phyloP scores from a whole-genome alignment of 2,329 filamentous ascomycete species.

The Xylaria hypoxylon region DNA sequence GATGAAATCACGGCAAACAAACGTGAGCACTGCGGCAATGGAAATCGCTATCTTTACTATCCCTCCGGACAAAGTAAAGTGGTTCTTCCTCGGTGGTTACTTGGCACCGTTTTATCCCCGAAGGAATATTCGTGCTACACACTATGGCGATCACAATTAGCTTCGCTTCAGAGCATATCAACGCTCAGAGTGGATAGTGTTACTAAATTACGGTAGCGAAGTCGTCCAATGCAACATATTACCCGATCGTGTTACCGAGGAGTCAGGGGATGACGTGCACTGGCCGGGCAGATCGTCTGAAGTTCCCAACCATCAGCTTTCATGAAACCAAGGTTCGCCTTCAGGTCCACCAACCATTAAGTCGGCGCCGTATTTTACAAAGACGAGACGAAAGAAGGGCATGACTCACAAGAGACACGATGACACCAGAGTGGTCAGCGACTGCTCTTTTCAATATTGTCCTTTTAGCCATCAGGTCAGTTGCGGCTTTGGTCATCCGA shows the following conservation, averaged over 20 bases:
- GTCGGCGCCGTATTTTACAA: slow-evolving; percentile 25
- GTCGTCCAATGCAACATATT: slow-evolving; percentile 21
- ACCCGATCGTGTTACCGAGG: slow-evolving; percentile 23
- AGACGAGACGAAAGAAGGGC: slow-evolving; percentile 9
- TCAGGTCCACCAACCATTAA: slow-evolving; percentile 40
- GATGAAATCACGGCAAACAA: slow-evolving; percentile 1
- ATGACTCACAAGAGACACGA: slow-evolving; percentile 22
- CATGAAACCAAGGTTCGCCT: slow-evolving; percentile 46
- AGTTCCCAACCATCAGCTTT: slow-evolving; percentile 40
- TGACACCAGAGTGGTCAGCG: slow-evolving; percentile 31
- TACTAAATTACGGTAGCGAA: slow-evolving; percentile 28
- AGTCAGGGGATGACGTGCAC: slow-evolving; percentile 40
- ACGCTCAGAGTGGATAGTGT: slow-evolving; percentile 25
- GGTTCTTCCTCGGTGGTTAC: slow-evolving; percentile 18
- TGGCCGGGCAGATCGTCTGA: slow-evolving; percentile 43
- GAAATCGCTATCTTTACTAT: slow-evolving; percentile 12
- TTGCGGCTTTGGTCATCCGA: slow-evolving; percentile 45
- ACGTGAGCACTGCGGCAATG: neutral
- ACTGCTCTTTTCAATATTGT: slow-evolving; percentile 36
- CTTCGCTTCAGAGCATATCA: slow-evolving; percentile 25
- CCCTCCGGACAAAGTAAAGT: slow-evolving; percentile 24
- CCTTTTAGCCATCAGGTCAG: slow-evolving; percentile 41
- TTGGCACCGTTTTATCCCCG: slow-evolving; percentile 19
- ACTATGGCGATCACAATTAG: slow-evolving; percentile 27
- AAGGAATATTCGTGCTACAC: slow-evolving; percentile 11